Percentiles rank a stretch among this genome's conserved stretches.
Conservation (phyloP, 176 grass and related monocot species). For the Eleusine coracana region DNA sequence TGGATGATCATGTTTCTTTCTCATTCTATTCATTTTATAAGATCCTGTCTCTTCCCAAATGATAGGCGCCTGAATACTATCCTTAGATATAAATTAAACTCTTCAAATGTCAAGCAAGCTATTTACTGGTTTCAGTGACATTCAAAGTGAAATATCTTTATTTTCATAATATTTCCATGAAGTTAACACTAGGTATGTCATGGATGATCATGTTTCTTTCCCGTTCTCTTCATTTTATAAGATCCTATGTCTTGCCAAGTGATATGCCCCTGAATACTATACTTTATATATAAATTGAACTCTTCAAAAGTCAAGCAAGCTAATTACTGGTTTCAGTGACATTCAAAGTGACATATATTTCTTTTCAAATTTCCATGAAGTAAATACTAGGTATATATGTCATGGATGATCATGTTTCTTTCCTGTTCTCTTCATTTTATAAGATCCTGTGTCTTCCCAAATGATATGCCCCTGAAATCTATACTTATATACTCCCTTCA, state of each 20-base stretch:
- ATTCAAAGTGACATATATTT: too few relatives aligned
- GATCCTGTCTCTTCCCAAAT: not conserved
- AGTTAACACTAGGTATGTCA: not conserved
- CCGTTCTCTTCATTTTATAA: not conserved
- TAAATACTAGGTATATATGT: not conserved
- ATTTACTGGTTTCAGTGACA: too few relatives aligned
- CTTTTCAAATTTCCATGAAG: not conserved
- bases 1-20: not conserved
- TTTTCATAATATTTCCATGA: not conserved
- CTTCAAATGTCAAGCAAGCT: too few relatives aligned
- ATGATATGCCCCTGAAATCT: not conserved
- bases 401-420: not conserved
- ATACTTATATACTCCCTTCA: too few relatives aligned
- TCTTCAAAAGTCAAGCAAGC: too few relatives aligned
- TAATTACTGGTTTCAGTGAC: too few relatives aligned
- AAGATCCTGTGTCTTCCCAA: not conserved
- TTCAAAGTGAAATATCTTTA: not conserved
- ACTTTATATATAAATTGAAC: too few relatives aligned
- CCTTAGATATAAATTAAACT: too few relatives aligned
- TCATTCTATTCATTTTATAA: not conserved
- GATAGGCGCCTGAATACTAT: not conserved
- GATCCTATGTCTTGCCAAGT: not conserved
- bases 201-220: not conserved
- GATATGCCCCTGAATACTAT: not conserved
- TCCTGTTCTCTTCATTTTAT: not conserved